Evolutionary conservation across 2,329 filamentous ascomycete species (phyloP), one percentile per base, ranked within the genome.

Genomic region (Trichoderma sp.): DNA sequence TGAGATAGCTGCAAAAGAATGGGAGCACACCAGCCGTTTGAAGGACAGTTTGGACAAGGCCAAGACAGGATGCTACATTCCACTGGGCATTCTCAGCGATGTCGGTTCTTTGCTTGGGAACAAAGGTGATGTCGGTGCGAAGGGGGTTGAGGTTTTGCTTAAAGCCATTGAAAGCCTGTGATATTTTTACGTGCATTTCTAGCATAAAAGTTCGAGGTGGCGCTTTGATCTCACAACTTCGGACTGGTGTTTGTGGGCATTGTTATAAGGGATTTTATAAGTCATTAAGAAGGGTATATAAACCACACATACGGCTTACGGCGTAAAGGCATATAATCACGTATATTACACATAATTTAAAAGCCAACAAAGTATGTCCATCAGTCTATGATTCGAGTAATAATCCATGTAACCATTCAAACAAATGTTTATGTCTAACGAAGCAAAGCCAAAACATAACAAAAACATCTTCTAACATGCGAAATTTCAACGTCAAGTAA

Each of bases 1-100:
- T 0, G 97, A 99, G 84, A 90, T 92, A 27, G 97, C 97, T 6
- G 97, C 97, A 1, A 92, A 89, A 79, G 94, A 95, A 80, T 98
- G 97, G 95, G 97, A 99, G 85, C 95, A 98, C 83, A 98, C 97
- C 0, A 96, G 94, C 79, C 89, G 95, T 24, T 88, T 98, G 77
- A 97, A 95, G 84, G 95, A 98, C 83, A 95, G 93, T 76, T 86
- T 98, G 76, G 95, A 98, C 80, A 92, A 91, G 79, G 94, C 93
- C 16, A 94, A 92, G 82, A 92, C 91, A 24, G 93, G 93, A 6
- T 94, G 93, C 65, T 95, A 95, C 80, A 91, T 98, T 75, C 95
- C 95, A 0, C 85, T 98, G 18, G 96, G 96, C 0, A 85, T 97
- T 79, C 89, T 97, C 83, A 98, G 96, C 81, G 96, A 98, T 86